Percentiles rank a stretch among this genome's conserved stretches.
These are phyloP conservation scores for Colletotrichum karsti DNA, from an alignment of 2,329 filamentous ascomycete species.

Conservation along the genomic window DNA sequence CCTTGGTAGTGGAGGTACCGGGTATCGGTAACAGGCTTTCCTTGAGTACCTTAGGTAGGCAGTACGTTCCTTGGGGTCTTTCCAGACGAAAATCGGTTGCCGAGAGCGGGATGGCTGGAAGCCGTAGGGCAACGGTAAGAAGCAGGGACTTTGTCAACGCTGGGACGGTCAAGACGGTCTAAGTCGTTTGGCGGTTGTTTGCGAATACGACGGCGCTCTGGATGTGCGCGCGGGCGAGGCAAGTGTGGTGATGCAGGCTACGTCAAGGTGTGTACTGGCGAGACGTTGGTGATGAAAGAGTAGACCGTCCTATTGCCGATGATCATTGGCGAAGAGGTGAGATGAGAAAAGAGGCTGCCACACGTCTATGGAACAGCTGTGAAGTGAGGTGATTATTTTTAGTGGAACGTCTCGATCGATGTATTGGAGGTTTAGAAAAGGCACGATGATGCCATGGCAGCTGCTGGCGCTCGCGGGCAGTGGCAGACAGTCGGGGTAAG, in stretches of 20 bases:
- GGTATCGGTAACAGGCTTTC: too few relatives aligned
- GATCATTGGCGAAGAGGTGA: neutral
- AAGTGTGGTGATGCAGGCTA: neutral
- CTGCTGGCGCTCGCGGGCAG: neutral
- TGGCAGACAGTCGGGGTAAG: neutral
- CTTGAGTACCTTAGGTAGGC: too few relatives aligned
- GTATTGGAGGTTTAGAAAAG: neutral
- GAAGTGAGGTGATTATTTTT: neutral
- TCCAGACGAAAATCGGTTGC: neutral
- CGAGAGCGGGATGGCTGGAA: slow-evolving; percentile 1
- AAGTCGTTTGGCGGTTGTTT: neutral
- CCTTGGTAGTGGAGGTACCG: too few relatives aligned
- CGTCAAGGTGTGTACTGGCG: slow-evolving; percentile 5
- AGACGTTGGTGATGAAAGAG: neutral
- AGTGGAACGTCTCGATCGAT: slow-evolving; percentile 24
- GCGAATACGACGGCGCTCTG: slow-evolving; percentile 7
- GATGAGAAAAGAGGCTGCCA: neutral
- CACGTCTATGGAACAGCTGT: neutral
- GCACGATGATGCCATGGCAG: slow-evolving; percentile 4
- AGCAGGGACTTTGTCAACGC: neutral
- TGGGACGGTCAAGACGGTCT: slow-evolving; percentile 6
- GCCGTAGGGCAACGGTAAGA: neutral
- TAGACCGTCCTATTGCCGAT: neutral
- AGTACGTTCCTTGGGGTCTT: neutral
- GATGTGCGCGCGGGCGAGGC: neutral